Percentiles rank a stretch among this genome's conserved stretches.
Conservation (phyloP, 129 eudicot species). For the Dittrichia graveolens region DNA sequence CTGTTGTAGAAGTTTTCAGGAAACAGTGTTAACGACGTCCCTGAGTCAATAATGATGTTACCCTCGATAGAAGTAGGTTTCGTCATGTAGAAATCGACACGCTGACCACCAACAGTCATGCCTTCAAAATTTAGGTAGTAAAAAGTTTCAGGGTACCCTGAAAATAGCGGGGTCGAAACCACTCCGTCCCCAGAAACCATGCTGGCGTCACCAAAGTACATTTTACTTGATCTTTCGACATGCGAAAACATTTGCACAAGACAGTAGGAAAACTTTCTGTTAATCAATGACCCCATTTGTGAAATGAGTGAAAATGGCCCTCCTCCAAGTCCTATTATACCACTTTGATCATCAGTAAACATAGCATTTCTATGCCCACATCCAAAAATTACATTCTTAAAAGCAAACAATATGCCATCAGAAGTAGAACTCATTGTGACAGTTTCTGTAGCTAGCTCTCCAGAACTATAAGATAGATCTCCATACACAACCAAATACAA, state of each 20-base stretch:
- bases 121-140: slow-evolving; percentile 42
- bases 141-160: slow-evolving; percentile 23
- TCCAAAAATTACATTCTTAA: slow-evolving; percentile 27
- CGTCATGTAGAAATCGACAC: slow-evolving; percentile 20
- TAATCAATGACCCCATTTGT: slow-evolving; percentile 36
- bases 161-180: slow-evolving; percentile 37
- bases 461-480: slow-evolving; percentile 37
- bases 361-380: slow-evolving; percentile 41
- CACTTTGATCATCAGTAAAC: slow-evolving; percentile 32
- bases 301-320: slow-evolving; percentile 41
- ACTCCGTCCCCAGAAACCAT: slow-evolving; percentile 35
- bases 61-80: slow-evolving; percentile 28
- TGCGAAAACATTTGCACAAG: slow-evolving; percentile 39
- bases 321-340: slow-evolving; percentile 42
- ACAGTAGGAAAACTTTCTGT: slow-evolving; percentile 39
- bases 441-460: slow-evolving; percentile 44
- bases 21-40: slow-evolving; percentile 38
- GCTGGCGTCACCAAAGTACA: slow-evolving; percentile 35
- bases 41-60: slow-evolving; percentile 40
- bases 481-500: slow-evolving; percentile 28
- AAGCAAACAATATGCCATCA: not conserved
- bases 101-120: slow-evolving; percentile 29
- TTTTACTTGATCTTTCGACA: slow-evolving; percentile 34
- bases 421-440: slow-evolving; percentile 19
- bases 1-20: slow-evolving; percentile 33